These are phyloP conservation scores for Nemania bipapillata DNA, from an alignment of 2,329 filamentous ascomycete genomes.

Conservation along the genomic window DNA sequence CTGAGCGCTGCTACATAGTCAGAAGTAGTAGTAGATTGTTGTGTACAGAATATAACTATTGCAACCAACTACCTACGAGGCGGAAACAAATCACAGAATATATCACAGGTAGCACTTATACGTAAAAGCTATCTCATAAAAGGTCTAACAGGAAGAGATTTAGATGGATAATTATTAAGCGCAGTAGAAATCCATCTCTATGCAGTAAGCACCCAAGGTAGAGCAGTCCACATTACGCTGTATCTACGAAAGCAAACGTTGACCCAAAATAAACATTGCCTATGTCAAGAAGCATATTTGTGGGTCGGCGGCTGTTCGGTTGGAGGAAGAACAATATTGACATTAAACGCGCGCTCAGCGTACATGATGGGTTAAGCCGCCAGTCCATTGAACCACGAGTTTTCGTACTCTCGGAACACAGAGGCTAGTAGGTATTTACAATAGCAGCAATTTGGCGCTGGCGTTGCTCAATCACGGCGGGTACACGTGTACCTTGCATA, in stretches of 20 bases:
- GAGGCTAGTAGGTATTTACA: too few species aligned
- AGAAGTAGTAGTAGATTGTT: too few species aligned
- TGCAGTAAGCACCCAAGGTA: too few species aligned
- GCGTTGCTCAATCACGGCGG: conserved; percentile 14
- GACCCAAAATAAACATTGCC: conserved; percentile 9
- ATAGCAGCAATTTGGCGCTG: conserved; percentile 31
- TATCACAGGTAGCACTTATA: neutral
- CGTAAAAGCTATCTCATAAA: neutral
- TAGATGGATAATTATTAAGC: too few species aligned
- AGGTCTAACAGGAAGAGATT: too few species aligned
- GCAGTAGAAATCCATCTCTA: too few species aligned
- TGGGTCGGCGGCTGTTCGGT: conserved; percentile 25
- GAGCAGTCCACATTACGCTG: neutral
- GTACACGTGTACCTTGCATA: conserved; percentile 37
- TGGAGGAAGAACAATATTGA: neutral
- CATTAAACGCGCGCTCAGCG: conserved; percentile 35
- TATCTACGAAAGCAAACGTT: neutral
- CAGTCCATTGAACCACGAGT: conserved; percentile 6
- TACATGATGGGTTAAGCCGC: conserved; percentile 8
- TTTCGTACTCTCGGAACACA: neutral
- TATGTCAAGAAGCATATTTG: conserved; percentile 3
- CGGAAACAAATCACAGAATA: too few species aligned
- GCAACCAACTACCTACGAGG: too few species aligned
- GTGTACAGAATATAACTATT: too few species aligned
- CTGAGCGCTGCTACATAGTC: neutral